Evolutionary conservation across 345 rosid species (phyloP), one percentile per base, ranked within the genome.

Genomic region (Populus nigra): DNA sequence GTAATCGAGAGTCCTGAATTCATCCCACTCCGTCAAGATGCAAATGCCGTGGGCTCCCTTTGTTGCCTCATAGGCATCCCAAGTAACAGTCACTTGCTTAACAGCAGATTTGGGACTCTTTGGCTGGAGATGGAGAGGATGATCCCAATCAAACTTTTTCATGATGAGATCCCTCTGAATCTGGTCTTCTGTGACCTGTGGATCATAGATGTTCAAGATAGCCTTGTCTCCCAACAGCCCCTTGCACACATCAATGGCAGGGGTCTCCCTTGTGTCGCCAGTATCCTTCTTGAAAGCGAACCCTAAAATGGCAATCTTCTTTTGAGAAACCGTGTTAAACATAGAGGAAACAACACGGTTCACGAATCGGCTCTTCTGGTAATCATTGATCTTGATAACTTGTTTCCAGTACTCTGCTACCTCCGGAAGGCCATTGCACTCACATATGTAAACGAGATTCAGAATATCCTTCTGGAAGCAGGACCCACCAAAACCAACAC

Each of bases 101-200:
- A 91, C 92, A 1, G 91, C 84, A 59, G 94, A 80, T 10, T 23
- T 59, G 59, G 94, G 97, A 63, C 96, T 92, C 96, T 89, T 88
- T 20, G 98, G 98, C 85, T 94, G 98, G 76, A 94, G 91, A 85
- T 94, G 98, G 71, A 86, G 83, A 9, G 98, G 98, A 53, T 94
- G 98, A 80, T 94, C 98, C 97, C 94, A 94, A 80, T 91, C 97
- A 73, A 94, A 94, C 74, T 92, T 94, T 62, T 92, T 91, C 98
- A 94, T 91, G 71, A 89, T 85, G 17, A 94, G 91, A 82, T 94
- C 98, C 80, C 96, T 91, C 82, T 90, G 94, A 85, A 94, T 92
- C 86, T 94, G 97, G 57, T 94, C 97, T 81, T 88, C 91, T 0
- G 90, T 86, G 70, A 94, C 98, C 86, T 92, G 98, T 33, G 96